These are phyloP conservation scores for Candida smagusa DNA, from an alignment of 1,139 yeast genomes.

Conservation along the genomic window DNA sequence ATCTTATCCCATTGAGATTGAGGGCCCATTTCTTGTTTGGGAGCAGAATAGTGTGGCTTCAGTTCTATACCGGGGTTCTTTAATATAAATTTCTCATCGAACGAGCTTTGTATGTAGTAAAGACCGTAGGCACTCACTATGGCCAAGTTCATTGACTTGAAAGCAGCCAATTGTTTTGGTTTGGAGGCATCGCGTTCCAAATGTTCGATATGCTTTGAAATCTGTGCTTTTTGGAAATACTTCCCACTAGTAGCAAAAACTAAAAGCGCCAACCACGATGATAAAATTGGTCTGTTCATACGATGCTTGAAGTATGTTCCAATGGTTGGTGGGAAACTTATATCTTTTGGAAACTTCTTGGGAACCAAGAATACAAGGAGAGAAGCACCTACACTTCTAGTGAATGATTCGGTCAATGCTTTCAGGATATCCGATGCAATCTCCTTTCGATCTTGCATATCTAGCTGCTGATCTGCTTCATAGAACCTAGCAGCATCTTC, in stretches of 20 bases:
- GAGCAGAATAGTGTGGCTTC: no score
- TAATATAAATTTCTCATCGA: constrained; percentile 33
- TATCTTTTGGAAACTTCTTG: constrained; percentile 9
- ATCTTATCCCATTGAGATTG: no score
- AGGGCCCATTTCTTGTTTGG: no score
- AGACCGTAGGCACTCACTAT: constrained; percentile 35
- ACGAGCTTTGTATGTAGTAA: constrained; percentile 32
- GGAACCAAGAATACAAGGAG: constrained; percentile 11
- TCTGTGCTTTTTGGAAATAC: constrained; percentile 10
- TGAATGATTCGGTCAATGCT: constrained; percentile 18
- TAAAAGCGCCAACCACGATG: no score
- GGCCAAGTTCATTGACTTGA: constrained; percentile 39
- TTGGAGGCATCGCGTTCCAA: constrained; percentile 12
- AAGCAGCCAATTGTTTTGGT: constrained; percentile 24
- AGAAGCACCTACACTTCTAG: constrained; percentile 18
- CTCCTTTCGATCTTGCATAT: constrained; percentile 27
- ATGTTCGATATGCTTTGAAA: constrained; percentile 15
- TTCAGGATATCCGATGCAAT: constrained; percentile 26
- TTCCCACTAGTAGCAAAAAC: no score
- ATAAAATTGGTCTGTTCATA: no score
- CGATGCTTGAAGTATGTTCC: neutral
- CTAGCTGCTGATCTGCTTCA: constrained; percentile 39
- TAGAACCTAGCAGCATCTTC: constrained; percentile 38
- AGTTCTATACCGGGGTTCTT: constrained; percentile 32
- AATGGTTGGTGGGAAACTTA: constrained; percentile 5